These are phyloP conservation scores for Pleodorina starrii DNA, from an alignment of 139 green algal genomes.

Conservation along the genomic window DNA sequence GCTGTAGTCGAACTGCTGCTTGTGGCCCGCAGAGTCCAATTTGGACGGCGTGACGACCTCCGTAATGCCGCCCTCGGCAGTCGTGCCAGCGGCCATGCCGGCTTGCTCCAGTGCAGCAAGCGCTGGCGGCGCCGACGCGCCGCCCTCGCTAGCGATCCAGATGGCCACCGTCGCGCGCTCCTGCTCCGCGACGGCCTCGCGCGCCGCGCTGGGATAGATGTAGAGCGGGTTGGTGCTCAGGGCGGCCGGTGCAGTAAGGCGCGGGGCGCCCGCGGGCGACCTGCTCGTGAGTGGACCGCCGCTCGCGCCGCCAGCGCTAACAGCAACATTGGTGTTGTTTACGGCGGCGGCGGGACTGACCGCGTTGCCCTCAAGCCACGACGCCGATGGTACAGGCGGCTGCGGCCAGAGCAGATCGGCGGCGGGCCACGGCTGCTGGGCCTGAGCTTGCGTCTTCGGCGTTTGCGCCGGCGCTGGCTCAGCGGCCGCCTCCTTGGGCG, in stretches of 20 bases:
- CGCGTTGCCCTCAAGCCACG: not conserved
- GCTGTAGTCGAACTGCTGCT: not conserved
- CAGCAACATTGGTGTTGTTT: no score
- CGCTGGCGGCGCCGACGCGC: not conserved
- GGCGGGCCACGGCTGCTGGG: not conserved
- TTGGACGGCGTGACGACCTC: not conserved
- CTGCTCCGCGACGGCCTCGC: constrained; percentile 1
- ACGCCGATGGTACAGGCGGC: not conserved
- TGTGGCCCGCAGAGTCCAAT: not conserved
- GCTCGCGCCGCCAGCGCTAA: not conserved
- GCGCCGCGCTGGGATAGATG: constrained; percentile 16
- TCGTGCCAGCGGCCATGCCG: not conserved
- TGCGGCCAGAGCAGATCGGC: not conserved
- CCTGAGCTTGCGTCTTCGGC: not conserved
- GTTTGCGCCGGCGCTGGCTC: not conserved
- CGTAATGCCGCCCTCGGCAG: not conserved
- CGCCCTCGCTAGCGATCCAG: constrained; percentile 20
- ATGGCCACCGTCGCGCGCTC: constrained; percentile 14
- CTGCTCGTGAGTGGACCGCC: not conserved
- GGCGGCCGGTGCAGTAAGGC: not conserved
- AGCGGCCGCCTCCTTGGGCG: not conserved
- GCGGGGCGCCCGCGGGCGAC: not conserved
- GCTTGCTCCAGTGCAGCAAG: not conserved
- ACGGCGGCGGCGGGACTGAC: not conserved
- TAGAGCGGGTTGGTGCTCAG: constrained; percentile 32